Conservation (phyloP, 257 asterid genomes). For the Prunella vulgaris region DNA sequence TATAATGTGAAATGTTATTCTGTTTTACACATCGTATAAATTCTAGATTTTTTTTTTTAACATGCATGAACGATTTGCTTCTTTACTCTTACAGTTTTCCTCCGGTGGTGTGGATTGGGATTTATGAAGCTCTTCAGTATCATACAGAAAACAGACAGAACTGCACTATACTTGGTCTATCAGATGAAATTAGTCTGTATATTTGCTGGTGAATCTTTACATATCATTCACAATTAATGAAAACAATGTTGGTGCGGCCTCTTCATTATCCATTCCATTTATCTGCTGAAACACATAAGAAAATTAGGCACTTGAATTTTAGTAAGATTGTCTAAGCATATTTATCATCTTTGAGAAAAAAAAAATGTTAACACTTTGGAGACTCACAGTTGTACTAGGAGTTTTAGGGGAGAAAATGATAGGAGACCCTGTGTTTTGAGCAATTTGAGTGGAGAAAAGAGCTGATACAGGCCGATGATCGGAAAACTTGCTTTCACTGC, state of each 20-base stretch:
- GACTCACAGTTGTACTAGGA: conserved; percentile 42
- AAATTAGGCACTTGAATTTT: conserved; percentile 1
- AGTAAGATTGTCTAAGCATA: neutral
- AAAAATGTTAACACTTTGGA: conserved; percentile 4
- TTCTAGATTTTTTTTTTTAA: conserved; percentile 11
- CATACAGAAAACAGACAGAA: conserved; percentile 16
- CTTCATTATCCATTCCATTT: conserved; percentile 26
- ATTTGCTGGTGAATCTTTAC: conserved; percentile 31
- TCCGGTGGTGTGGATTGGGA: neutral
- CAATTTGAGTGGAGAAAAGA: conserved; percentile 59
- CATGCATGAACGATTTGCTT: conserved; percentile 6
- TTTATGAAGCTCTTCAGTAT: conserved; percentile 14
- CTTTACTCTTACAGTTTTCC: conserved; percentile 6
- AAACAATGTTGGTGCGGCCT: conserved; percentile 35
- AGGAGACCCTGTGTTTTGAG: conserved; percentile 28
- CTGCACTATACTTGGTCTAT: conserved; percentile 25
- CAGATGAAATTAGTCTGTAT: conserved; percentile 22
- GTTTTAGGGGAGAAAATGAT: conserved; percentile 20
- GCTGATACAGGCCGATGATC: conserved; percentile 96
- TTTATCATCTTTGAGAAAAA: neutral
- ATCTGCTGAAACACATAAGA: conserved; percentile 31
- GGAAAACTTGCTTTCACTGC: conserved; percentile 89
- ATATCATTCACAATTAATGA: conserved; percentile 42
- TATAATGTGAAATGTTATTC: conserved; percentile 6
- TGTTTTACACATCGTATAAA: neutral